Evolutionary conservation across 495 filamentous ascomycete genomes (phyloP).

Genomic region (Talaromyces wortmannii): DNA sequence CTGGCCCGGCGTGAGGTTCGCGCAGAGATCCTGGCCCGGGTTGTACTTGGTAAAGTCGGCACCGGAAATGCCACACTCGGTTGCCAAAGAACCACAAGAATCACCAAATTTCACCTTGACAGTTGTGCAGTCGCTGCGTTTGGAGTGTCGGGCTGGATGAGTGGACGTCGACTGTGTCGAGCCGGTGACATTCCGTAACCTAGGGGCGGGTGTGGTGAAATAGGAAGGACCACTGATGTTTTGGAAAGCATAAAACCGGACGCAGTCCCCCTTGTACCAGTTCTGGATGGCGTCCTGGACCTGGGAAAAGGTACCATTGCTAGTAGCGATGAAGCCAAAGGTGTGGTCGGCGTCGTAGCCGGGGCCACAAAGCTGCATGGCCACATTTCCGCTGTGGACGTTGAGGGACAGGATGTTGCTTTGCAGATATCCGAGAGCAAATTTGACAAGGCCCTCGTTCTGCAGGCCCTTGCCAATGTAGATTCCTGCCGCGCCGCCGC

Average conservation of each 20-base stretch:
- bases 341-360: constrained; percentile 16
- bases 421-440: constrained; percentile 12
- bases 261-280: constrained; percentile 25
- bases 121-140: constrained; percentile 11
- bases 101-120: constrained; percentile 24
- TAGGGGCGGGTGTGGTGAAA: constrained; percentile 10
- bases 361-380: constrained; percentile 28
- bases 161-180: neutral
- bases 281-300: constrained; percentile 22
- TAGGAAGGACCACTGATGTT: constrained; percentile 10
- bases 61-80: constrained; percentile 29
- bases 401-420: constrained; percentile 11
- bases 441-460: constrained; percentile 13
- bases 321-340: constrained; percentile 23
- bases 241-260: constrained; percentile 11
- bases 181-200: constrained; percentile 3
- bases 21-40: constrained; percentile 23
- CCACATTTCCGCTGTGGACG: constrained; percentile 9
- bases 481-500: constrained; percentile 13
- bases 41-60: constrained; percentile 34
- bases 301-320: constrained; percentile 20
- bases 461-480: constrained; percentile 20
- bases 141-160: neutral
- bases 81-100: constrained; percentile 25
- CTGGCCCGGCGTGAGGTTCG: constrained; percentile 21